These are phyloP conservation scores for Mychonastes homosphaera DNA, from an alignment of 139 green algal species.

Conservation along the genomic window DNA sequence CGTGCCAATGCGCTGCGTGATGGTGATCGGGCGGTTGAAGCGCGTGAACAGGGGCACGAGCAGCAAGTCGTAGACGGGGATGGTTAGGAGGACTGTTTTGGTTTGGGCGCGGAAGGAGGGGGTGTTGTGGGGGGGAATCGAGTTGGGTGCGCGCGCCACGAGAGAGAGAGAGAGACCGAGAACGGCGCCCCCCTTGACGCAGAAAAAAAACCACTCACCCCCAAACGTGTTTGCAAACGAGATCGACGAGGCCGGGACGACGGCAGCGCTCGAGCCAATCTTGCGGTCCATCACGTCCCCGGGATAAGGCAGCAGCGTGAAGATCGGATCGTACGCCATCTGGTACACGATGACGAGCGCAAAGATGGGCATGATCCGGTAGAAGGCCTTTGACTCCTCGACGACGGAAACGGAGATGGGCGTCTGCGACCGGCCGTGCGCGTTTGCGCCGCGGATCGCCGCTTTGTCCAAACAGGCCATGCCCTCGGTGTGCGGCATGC, in stretches of 20 bases:
- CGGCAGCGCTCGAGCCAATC: not conserved
- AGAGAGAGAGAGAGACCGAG: constrained; percentile 19
- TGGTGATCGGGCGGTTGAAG: constrained; percentile 4
- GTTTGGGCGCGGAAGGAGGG: no score
- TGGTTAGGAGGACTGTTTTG: not conserved
- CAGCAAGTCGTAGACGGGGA: not conserved
- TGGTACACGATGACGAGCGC: constrained; percentile 25
- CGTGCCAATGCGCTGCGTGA: not conserved
- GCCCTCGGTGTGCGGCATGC: no score
- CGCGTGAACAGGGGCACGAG: constrained; percentile 10
- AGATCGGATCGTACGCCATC: constrained; percentile 32
- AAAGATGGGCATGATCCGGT: constrained; percentile 38
- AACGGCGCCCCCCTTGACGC: no score
- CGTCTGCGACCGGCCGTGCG: no score
- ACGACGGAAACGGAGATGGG: constrained; percentile 19
- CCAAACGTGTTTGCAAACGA: constrained; percentile 27
- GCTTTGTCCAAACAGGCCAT: no score
- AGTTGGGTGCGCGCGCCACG: no score
- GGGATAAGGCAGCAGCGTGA: constrained; percentile 17
- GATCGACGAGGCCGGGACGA: constrained; percentile 23
- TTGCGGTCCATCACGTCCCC: constrained; percentile 28
- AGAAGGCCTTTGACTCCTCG: constrained; percentile 36
- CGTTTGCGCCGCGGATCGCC: no score
- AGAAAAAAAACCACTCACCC: no score
- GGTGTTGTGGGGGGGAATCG: no score